Evolutionary conservation across 805 yeast genomes (phyloP), one percentile per base, ranked within the genome.

Genomic region (Ogataea pilisensis): DNA sequence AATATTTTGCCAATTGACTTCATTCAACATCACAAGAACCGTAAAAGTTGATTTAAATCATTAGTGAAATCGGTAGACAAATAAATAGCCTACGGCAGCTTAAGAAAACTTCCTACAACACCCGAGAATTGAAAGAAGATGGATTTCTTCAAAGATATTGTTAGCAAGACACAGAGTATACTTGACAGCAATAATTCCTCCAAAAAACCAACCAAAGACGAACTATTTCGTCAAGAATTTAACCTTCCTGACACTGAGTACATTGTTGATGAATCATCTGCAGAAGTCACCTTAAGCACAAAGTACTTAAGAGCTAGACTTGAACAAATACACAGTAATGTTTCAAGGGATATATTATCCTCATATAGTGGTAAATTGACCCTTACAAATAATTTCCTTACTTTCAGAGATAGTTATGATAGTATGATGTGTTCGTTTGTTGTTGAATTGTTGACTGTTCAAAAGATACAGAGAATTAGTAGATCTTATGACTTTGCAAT

Each of bases 391-490:
- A 85, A 83, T 48, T 93, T 79, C 56, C 58, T 93, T 28, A 76
- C 85, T 18, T 91, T 90, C 55, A 71, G 77, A 44, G 88, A 86
- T 51, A 72, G 76, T 6, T 79, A 78, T 51, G 95, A 88, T 52
- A 71, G 73, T 35, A 71, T 78, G 41, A 75, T 80, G 34, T 84
- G 93, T 57, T 73, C 78, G 5, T 76, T 91, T 54, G 73, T 73
- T 3, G 51, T 91, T 22, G 93, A 91, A 46, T 64, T 93, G 31
- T 78, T 90, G 2, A 78, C 95, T 1, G 66, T 93, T 29, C 80
- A 84, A 54, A 81, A 88, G 46, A 95, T 93, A 14, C 96, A 91
- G 58, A 72, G 97, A 39, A 72, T 88, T 17, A 95, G 95, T 9
- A 72, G 80, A 41, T 72, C 85, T 1, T 85, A 81, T 57, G 81